phyloP scores from a whole-genome alignment of 352 stramenopile species.

The Elongisporangium prolatum region DNA sequence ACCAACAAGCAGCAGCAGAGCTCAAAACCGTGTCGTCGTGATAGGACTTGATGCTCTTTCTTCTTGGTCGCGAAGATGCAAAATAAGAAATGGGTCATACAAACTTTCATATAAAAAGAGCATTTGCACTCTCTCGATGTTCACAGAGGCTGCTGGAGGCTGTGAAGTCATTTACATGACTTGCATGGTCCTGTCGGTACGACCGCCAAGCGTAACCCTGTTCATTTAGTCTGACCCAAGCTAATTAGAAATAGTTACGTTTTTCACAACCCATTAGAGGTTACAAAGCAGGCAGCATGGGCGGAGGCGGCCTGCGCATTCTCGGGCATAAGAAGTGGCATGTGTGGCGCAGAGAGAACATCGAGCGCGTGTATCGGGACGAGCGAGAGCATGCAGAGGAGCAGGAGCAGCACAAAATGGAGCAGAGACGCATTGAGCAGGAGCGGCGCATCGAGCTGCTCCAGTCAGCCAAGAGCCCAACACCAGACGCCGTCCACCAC shows the following conservation, averaged over 20 bases:
- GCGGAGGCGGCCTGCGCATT: slow-evolving; percentile 59
- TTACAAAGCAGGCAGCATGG: slow-evolving; percentile 21
- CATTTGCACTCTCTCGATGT: neutral
- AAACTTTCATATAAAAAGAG: neutral
- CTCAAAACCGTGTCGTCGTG: neutral
- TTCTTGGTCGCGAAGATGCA: neutral
- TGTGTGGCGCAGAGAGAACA: slow-evolving; percentile 81
- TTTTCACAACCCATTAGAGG: neutral
- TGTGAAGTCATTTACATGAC: neutral
- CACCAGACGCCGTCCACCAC: neutral
- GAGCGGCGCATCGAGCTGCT: slow-evolving; percentile 35
- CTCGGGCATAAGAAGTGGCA: slow-evolving; percentile 83
- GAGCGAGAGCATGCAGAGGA: slow-evolving; percentile 41
- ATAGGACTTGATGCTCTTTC: no score
- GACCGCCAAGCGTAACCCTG: no score
- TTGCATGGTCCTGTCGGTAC: no score
- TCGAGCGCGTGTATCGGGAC: slow-evolving; percentile 69
- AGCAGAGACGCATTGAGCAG: slow-evolving; percentile 24
- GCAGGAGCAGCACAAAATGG: slow-evolving; percentile 20
- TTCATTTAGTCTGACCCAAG: neutral
- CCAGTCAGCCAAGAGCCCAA: neutral
- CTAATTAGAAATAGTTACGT: neutral
- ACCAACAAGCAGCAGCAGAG: neutral
- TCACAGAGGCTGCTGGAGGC: no score
- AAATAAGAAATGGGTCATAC: neutral